Base-by-base conservation (phyloP, 2,329 filamentous ascomycete species). In the Fusarium sp. region DNA sequence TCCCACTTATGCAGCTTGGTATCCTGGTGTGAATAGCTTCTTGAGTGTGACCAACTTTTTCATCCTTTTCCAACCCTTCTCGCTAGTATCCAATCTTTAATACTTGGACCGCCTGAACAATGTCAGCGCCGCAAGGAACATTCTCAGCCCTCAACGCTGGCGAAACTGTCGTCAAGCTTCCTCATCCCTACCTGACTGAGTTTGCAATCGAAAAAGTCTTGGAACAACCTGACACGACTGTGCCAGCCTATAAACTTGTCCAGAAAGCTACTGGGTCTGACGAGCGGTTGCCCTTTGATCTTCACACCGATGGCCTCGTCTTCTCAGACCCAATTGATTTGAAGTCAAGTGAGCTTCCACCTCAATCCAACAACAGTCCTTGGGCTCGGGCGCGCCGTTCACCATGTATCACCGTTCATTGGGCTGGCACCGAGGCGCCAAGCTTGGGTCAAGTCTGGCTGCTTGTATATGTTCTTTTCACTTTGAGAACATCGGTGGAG, bases 361-460 rank as follows among this genome's bases (percentile, higher is more conserved):
- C 85, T 41, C 81, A 82, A 48, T 87, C 86, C 64, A 87, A 88
- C 80, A 89, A 89, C 79, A 87, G 86, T 50, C 80, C 86, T 54
- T 89, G 87, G 87, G 87, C 85, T 11, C 83, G 87, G n/a, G 85
- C 87, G n/a, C 82, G 87, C 39, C 85, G 87, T 65, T 86, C 86
- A 8, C 87, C 87, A 7, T 82, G 82, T 59, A 84, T 85, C 45
- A 79, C 79, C 11, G 75, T 86, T 51, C 75, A 78, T 56, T 89
- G 87, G 87, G 81, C 83, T 28, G 80, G 76, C 28, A 69, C 76
- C 3, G 75, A 79, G 22, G 70, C 82, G 6, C 87, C 87, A 1
- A 85, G 83, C 1, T 78, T 86, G 31, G 86, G 82, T 9, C 87
- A 89, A 77, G 81, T 84, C 41, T 89, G 87, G 87, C 82, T 89